These are phyloP conservation scores for Pyrrhoderma noxium DNA, from an alignment of 1,284 basidiomycete species.

Conservation along the genomic window DNA sequence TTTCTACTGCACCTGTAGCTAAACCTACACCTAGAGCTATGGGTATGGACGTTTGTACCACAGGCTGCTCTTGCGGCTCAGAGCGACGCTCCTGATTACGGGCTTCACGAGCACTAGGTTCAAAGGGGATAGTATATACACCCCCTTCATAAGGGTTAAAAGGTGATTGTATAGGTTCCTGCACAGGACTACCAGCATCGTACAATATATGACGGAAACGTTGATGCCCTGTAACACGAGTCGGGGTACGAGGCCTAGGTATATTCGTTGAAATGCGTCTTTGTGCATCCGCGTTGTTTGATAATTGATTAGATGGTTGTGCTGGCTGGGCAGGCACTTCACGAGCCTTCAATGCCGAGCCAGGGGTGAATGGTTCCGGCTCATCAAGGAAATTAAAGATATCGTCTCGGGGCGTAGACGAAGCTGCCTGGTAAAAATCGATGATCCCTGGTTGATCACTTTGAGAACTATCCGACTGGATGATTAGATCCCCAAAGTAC, in stretches of 20 bases:
- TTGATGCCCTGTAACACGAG: conserved; percentile 7
- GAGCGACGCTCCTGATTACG: background rate
- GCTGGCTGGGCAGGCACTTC: background rate
- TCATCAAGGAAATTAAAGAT: conserved; percentile 11
- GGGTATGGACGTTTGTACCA: conserved; percentile 2
- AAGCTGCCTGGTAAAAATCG: conserved; percentile 21
- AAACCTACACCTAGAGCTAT: conserved; percentile 13
- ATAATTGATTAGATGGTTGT: background rate
- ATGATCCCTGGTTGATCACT: conserved; percentile 9
- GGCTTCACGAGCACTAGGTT: background rate
- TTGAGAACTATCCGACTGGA: conserved; percentile 22
- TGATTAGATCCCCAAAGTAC: conserved; percentile 37
- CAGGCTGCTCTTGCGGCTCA: conserved; percentile 25
- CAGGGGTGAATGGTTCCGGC: conserved; percentile 11
- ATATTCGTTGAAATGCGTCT: conserved; percentile 7
- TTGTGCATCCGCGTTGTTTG: background rate
- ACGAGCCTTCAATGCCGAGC: conserved; percentile 9
- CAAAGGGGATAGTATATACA: conserved; percentile 6
- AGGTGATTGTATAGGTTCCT: conserved; percentile 1
- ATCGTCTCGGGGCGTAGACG: conserved; percentile 13
- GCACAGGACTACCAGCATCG: conserved; percentile 1
- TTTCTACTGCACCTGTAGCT: conserved; percentile 21
- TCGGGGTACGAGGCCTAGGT: conserved; percentile 13
- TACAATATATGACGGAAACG: conserved; percentile 3
- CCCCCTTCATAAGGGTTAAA: conserved; percentile 7